Conservation (phyloP, 1,284 basidiomycete genomes). For the Clitocybe nebularis region DNA sequence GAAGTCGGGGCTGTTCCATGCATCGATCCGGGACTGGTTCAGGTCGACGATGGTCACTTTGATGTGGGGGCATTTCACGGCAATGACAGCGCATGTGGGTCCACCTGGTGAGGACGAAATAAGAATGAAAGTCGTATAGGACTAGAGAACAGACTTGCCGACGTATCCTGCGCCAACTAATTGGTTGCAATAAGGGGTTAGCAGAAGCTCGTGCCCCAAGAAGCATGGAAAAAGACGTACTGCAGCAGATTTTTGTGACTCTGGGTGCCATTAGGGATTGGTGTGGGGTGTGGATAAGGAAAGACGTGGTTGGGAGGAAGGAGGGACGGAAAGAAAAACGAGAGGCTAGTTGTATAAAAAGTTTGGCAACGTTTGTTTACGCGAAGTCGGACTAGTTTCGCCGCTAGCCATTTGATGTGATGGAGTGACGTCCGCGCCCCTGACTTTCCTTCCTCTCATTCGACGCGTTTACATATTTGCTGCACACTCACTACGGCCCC, state of each 20-base stretch:
- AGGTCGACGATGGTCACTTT: slow-evolving; percentile 96
- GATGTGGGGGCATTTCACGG: slow-evolving; percentile 93
- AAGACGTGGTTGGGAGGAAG: slow-evolving; percentile 9
- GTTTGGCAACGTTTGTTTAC: slow-evolving; percentile 1
- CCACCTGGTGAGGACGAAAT: slow-evolving; percentile 53
- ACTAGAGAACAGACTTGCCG: slow-evolving; percentile 51
- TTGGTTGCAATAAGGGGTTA: slow-evolving; percentile 12
- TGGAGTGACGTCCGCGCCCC: no score
- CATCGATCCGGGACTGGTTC: slow-evolving; percentile 91
- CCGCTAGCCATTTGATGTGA: slow-evolving; percentile 1
- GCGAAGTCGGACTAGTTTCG: not conserved
- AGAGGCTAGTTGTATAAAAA: slow-evolving; percentile 1
- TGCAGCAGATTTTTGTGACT: slow-evolving; percentile 89
- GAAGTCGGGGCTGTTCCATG: slow-evolving; percentile 86
- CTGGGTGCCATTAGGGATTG: slow-evolving; percentile 48
- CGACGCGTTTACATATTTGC: no score
- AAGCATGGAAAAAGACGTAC: no score
- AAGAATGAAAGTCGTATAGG: slow-evolving; percentile 2
- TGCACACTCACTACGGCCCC: no score
- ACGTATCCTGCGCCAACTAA: slow-evolving; percentile 96
- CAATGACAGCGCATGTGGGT: slow-evolving; percentile 93
- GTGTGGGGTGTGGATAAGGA: slow-evolving; percentile 8
- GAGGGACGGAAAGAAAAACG: slow-evolving; percentile 8
- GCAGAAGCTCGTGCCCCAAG: slow-evolving; percentile 1
- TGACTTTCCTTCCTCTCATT: no score